Base-by-base conservation (phyloP, 768 basidiomycete genomes). In the Lactarius sanguifluus region DNA sequence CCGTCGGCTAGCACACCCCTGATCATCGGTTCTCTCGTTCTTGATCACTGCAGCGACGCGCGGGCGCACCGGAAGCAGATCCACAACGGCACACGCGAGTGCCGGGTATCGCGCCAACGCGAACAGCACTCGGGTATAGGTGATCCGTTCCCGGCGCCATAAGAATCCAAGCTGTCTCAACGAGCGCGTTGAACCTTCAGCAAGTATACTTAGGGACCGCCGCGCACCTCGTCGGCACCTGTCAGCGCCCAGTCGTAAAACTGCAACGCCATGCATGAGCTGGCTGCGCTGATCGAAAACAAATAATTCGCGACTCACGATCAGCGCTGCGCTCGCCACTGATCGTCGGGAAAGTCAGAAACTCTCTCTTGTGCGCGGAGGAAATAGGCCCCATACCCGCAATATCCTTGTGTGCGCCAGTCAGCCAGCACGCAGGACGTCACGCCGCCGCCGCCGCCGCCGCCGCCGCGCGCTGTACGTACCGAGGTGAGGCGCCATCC, bases 191-290 rank as follows among this genome's bases (percentile, higher is more conserved):
- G 36, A 36, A 12, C 41, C 3, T 1, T 2, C 36, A 38, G 9
- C 15, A 41, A 0, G 6, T 15, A 15, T 41, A 40, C 15, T 13
- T 1, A 23, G 16, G 23, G 32, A n/a, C 23, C 23, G 16, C 15
- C 2, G 13, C 13, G 25, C 36, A 69, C 68, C 65, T 67, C 68
- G 16, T 59, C 57, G 18, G 3, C 5, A 20, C 45, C 23, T 13
- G 61, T 69, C 50, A 69, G 50, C 5, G 15, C 15, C 65, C 68
- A 69, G 43, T 69, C 68, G n/a, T 66, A 62, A 18, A 67, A 58
- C 68, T 69, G 16, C 16, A 15, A n/a, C 5, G 7, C 28, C 1
- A 40, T 47, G 36, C 1, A 40, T 47, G 36, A 38, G 36, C 36
- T 32, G 32, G 34, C 10, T 15, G 47, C 18, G 20, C n/a, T 10